Evolutionary conservation across 2,329 filamentous ascomycete genomes (phyloP).

Genomic region (Seiridium unicorne): DNA sequence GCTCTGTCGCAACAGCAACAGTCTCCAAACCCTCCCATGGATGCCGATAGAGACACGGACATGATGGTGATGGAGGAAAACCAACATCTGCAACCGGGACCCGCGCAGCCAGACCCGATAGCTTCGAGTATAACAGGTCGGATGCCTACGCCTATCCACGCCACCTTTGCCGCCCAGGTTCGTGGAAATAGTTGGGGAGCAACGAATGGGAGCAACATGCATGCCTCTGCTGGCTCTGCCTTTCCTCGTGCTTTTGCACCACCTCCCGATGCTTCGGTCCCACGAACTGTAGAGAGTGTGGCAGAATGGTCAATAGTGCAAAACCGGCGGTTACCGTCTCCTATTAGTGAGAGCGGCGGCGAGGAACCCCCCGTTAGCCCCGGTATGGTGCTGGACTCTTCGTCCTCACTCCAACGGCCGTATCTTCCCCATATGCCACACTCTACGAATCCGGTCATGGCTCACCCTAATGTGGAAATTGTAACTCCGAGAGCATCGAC

Average conservation of each 20-base stretch:
- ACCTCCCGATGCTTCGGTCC: slow-evolving; percentile 40
- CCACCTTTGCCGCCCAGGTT: slow-evolving; percentile 54
- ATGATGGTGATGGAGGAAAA: slow-evolving; percentile 37
- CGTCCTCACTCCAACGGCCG: slow-evolving; percentile 31
- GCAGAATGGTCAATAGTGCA: slow-evolving; percentile 52
- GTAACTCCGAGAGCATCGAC: slow-evolving; percentile 19
- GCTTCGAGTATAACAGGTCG: slow-evolving; percentile 39
- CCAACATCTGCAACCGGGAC: slow-evolving; percentile 31
- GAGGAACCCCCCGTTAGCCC: slow-evolving; percentile 41
- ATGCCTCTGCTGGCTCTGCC: slow-evolving; percentile 17
- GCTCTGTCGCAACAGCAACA: slow-evolving; percentile 17
- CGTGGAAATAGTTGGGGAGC: slow-evolving; percentile 49
- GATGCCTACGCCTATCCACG: slow-evolving; percentile 60
- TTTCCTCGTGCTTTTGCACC: slow-evolving; percentile 28
- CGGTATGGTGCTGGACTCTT: slow-evolving; percentile 36
- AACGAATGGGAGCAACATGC: slow-evolving; percentile 21
- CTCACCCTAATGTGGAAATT: slow-evolving; percentile 34
- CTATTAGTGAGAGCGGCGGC: slow-evolving; percentile 54
- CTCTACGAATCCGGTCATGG: slow-evolving; percentile 30
- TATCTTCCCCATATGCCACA: slow-evolving; percentile 32
- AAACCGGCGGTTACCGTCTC: slow-evolving; percentile 54
- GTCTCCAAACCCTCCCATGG: slow-evolving; percentile 23
- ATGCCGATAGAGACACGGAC: slow-evolving; percentile 46
- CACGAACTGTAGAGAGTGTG: slow-evolving; percentile 44
- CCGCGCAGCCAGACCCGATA: slow-evolving; percentile 28